A percentile compares a stretch with the other conserved stretches of the same genome.
These are phyloP conservation scores for Cunninghamia lanceolata DNA, from an alignment of 75 land plant genomes.

Conservation along the genomic window DNA sequence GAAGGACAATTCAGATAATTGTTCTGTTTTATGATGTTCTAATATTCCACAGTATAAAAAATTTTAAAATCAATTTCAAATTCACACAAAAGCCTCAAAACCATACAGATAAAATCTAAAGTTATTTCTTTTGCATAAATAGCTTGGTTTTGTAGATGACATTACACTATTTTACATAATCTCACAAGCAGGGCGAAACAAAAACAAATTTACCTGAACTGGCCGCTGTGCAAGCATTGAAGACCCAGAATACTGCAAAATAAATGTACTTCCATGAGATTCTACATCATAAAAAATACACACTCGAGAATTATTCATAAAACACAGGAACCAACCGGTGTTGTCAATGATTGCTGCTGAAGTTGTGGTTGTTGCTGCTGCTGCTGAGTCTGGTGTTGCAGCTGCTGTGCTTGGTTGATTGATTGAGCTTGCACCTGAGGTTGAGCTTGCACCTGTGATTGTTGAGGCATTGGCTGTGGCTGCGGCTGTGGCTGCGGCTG, in stretches of 20 bases:
- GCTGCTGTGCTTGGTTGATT: constrained; percentile 31
- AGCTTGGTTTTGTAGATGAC: background rate
- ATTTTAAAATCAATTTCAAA: background rate
- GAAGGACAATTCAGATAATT: background rate
- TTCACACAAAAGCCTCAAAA: background rate
- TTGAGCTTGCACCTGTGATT: constrained; percentile 32
- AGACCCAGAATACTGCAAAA: constrained; percentile 50
- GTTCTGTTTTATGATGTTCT: background rate
- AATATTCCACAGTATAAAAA: background rate
- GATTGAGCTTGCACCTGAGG: constrained; percentile 34
- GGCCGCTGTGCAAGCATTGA: constrained; percentile 37
- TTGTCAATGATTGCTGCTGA: constrained; percentile 24
- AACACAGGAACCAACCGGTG: constrained; percentile 26
- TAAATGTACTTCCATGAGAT: constrained; percentile 2
- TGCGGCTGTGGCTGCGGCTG: constrained; percentile 37
- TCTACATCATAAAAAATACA: background rate
- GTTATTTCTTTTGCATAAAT: background rate
- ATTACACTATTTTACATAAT: background rate
- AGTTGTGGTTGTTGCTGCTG: constrained; percentile 29
- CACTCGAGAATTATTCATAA: background rate
- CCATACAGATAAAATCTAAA: background rate
- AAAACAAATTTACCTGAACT: constrained; percentile 38
- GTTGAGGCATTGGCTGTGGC: constrained; percentile 37
- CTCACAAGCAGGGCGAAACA: background rate
- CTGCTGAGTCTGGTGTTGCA: constrained; percentile 18